Base-by-base conservation (phyloP, 2,329 filamentous ascomycete species). In the Penicillium occitanis region DNA sequence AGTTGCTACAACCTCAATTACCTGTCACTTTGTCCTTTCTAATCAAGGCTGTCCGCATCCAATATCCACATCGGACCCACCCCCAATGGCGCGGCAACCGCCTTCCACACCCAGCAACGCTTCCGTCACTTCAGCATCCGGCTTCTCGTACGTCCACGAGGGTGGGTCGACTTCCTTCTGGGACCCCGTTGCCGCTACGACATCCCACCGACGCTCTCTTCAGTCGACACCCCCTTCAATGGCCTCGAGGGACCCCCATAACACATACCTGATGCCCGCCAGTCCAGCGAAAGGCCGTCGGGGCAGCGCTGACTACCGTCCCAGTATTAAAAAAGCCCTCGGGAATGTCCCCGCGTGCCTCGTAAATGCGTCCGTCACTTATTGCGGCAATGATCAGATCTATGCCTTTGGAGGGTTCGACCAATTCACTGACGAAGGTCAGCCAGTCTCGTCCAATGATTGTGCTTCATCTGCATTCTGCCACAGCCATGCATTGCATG, bases 361-460 rank as follows among this genome's bases (percentile, higher is more conserved):
- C 60, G 94, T 99, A 71, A 99, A 99, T 83, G 95, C 95, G 62
- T 98, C 95, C 0, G 94, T 98, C 68, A 99, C 95, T n/a, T 97
- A 97, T 78, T 97, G 95, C 74, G 93, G 93, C 67, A 95, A 97
- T 80, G 95, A 98, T 77, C 89, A 95, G 78, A 98, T 99, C 72
- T 98, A 96, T 79, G 95, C 94, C 11, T 99, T 99, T 82, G 95
- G 95, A 51, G 95, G 95, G 19, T 99, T 99, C 75, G 95, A 99
- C 76, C 94, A 98, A 79, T 98, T 97, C 76, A 99, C 95, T 0
- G 95, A 99, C 77, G 95, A 99, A 82, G 91, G 85, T 86, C 44
- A 63, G 64, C 42, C 59, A 53, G 40, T 62, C 42, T 60, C 42
- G 13, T 61, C 19, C 57, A 25, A n/a, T 28, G n/a, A 60, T 28